Base-by-base conservation (phyloP, 208 protist species). In the Leishmania major region DNA sequence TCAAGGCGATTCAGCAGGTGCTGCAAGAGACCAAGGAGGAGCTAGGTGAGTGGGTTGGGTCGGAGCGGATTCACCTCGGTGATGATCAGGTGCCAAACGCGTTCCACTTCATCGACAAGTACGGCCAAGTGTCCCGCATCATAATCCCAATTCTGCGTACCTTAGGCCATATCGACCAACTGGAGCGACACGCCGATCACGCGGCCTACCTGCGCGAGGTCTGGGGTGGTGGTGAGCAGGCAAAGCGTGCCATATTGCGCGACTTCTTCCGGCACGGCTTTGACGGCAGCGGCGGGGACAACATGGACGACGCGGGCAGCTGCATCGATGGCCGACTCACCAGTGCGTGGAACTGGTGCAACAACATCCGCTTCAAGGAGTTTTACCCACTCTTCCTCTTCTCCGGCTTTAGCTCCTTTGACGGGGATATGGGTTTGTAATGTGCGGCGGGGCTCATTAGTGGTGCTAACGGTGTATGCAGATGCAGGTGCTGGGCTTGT, bases 91-190 rank as follows among this genome's bases (percentile, higher is more conserved):
- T 99, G 55, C 99, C 99, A n/a, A 99, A 99, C 86, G 98, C 98
- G 11, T 96, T 99, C 51, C 93, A 99, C 78, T 99, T 99, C 87
- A 99, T 99, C 83, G 98, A 99, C 85, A 99, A 99, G 82, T 99
- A 99, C 90, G 99, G 97, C 49, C 98, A 99, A 86, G 90, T 98
- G 40, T 94, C 97, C n/a, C 94, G 99, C 67, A 99, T 99, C 69
- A 90, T 99, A 40, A 98, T 98, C 45, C 99, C 99, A 28, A 96
- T 99, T 75, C 87, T 99, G 6, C 91, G 93, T 47, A 95, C 91
- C 11, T 74, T 99, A 15, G 84, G 93, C 49, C 78, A 92, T 75
- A 84, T 99, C 73, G 96, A 98, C 69, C 86, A 93, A 53, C 87
- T 98, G 80, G 81, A 88, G 43, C 51, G 84, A 74, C 84, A 87